These are phyloP conservation scores for Teratosphaeria nubilosa DNA, from an alignment of 2,329 filamentous ascomycete genomes.

Conservation along the genomic window DNA sequence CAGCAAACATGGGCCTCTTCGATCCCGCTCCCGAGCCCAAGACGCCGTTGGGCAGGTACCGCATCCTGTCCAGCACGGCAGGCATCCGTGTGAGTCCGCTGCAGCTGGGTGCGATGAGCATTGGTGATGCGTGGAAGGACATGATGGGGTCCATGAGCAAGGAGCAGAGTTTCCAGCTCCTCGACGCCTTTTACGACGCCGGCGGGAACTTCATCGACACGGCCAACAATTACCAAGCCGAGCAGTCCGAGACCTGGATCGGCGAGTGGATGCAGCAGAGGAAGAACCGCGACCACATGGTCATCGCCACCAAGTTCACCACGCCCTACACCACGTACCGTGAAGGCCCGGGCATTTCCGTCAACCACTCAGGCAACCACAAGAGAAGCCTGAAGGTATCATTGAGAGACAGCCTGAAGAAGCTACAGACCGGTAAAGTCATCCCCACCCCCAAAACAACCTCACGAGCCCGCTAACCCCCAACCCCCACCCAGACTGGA, in stretches of 20 bases:
- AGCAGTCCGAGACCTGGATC: slow-evolving; percentile 33
- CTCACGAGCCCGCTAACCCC: not conserved
- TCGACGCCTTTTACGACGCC: slow-evolving; percentile 25
- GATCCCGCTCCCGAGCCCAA: slow-evolving; percentile 30
- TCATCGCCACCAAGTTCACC: slow-evolving; percentile 33
- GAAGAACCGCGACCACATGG: slow-evolving; percentile 30
- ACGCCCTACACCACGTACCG: slow-evolving; percentile 14
- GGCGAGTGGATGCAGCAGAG: slow-evolving; percentile 35
- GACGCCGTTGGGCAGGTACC: slow-evolving; percentile 47
- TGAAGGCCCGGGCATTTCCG: slow-evolving; percentile 43
- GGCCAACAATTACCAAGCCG: slow-evolving; percentile 28
- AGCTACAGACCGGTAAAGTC: slow-evolving; percentile 44
- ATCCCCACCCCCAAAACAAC: too few relatives aligned
- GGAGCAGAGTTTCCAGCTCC: slow-evolving; percentile 23
- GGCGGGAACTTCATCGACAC: slow-evolving; percentile 30
- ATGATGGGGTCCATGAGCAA: slow-evolving; percentile 52
- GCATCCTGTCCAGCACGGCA: slow-evolving; percentile 42
- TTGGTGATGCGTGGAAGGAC: slow-evolving; percentile 48
- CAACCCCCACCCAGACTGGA: slow-evolving; percentile 39
- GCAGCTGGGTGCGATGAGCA: slow-evolving; percentile 53
- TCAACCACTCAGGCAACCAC: slow-evolving; percentile 52
- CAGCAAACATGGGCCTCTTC: slow-evolving; percentile 17
- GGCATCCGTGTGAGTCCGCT: slow-evolving; percentile 37
- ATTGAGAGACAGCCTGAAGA: slow-evolving; percentile 30
- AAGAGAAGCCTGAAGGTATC: slow-evolving; percentile 51